phyloP scores from a whole-genome alignment of 2,329 filamentous ascomycete species.

The Nannizziopsis arthrosporioides region DNA sequence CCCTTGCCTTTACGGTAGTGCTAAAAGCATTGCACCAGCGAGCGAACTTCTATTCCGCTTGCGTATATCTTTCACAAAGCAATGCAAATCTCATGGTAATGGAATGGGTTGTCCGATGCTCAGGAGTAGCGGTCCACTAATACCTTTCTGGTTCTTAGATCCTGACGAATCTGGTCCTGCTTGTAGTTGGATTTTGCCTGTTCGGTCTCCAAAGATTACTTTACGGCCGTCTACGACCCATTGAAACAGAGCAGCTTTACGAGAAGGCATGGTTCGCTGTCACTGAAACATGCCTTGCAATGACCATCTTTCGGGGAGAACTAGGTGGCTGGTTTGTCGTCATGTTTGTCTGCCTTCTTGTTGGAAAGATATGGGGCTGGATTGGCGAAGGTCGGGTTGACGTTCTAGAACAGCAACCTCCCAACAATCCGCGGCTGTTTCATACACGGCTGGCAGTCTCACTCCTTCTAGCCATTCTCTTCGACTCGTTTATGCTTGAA shows the following conservation, averaged over 20 bases:
- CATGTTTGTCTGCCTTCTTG: constrained; percentile 89
- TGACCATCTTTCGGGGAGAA: constrained; percentile 96
- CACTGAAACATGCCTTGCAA: constrained; percentile 89
- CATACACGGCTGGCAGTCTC: constrained; percentile 72
- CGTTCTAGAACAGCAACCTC: constrained; percentile 87
- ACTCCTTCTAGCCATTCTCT: constrained; percentile 63
- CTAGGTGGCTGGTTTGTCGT: constrained; percentile 88
- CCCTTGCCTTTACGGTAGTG: constrained; percentile 71
- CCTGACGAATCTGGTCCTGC: constrained; percentile 77
- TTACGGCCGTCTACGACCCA: constrained; percentile 78
- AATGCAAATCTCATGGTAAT: constrained; percentile 85
- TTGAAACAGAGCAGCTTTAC: constrained; percentile 93
- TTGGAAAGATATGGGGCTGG: constrained; percentile 97
- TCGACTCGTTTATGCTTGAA: constrained; percentile 66
- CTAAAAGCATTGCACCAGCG: constrained; percentile 87
- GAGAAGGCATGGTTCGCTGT: constrained; percentile 98
- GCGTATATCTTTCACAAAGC: constrained; percentile 91
- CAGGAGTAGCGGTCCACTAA: constrained; percentile 7
- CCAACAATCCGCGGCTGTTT: constrained; percentile 76
- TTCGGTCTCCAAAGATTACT: constrained; percentile 81
- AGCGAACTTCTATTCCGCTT: constrained; percentile 96
- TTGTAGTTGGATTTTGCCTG: constrained; percentile 67
- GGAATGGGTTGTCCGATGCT: constrained; percentile 12
- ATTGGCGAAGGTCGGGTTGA: constrained; percentile 92
- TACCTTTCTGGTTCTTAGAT: constrained; percentile 46